A percentile compares a stretch with the other conserved stretches of the same genome.
These are phyloP conservation scores for Grigorovia jiainica DNA, from an alignment of 805 yeast species.

Conservation along the genomic window DNA sequence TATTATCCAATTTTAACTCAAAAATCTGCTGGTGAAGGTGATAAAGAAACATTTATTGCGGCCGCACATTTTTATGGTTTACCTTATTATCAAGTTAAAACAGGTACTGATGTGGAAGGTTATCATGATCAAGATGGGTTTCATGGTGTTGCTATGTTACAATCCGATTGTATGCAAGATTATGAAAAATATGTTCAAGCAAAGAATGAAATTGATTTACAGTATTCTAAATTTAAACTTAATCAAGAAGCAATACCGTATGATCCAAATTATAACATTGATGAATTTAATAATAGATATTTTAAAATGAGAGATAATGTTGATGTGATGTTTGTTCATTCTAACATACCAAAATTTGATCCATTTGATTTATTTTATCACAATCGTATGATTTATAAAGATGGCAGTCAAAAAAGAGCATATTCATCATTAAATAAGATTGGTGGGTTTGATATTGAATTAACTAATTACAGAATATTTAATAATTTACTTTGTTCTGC, in stretches of 20 bases:
- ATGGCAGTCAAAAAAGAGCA: slow-evolving; percentile 20
- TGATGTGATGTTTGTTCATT: slow-evolving; percentile 29
- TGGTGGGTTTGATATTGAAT: slow-evolving; percentile 21
- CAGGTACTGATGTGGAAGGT: slow-evolving; percentile 33
- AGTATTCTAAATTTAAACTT: slow-evolving; percentile 2
- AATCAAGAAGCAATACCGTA: slow-evolving; percentile 1
- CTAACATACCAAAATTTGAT: slow-evolving; percentile 33
- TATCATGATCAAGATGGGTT: slow-evolving; percentile 31
- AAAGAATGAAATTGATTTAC: slow-evolving; percentile 10
- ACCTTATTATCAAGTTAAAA: slow-evolving; percentile 40
- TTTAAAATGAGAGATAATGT: slow-evolving; percentile 8
- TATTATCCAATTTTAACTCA: slow-evolving; percentile 66
- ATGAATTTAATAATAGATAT: slow-evolving; percentile 14
- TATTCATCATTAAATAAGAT: slow-evolving; percentile 14
- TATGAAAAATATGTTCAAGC: slow-evolving; percentile 24
- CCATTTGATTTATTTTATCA: slow-evolving; percentile 23
- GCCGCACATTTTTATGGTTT: slow-evolving; percentile 43
- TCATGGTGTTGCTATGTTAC: slow-evolving; percentile 71
- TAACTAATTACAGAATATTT: slow-evolving; percentile 19
- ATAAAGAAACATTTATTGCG: slow-evolving; percentile 63
- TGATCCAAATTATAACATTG: slow-evolving; percentile 13
- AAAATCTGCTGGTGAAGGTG: slow-evolving; percentile 77
- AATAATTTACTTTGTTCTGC: slow-evolving; percentile 15
- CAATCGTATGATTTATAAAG: slow-evolving; percentile 13
- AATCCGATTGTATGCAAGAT: slow-evolving; percentile 59